Base-by-base conservation (phyloP, 768 basidiomycete species). In the Dacryopinax spathularia region DNA sequence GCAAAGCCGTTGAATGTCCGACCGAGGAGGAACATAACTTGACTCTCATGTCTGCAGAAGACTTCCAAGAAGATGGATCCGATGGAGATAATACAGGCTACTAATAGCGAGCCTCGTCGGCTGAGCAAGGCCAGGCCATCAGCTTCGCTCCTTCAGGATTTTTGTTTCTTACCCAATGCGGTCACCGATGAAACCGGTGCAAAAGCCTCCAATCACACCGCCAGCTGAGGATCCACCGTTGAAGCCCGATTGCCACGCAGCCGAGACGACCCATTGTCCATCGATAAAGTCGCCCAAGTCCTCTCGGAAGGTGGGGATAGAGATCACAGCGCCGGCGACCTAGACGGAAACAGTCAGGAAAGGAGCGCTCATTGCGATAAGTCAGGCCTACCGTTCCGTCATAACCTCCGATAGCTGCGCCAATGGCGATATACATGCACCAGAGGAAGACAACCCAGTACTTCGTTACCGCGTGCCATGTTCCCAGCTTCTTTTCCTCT, bases 391-490 rank as follows among this genome's bases (percentile, higher is more conserved):
- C 48, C 48, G 48, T 56, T 13, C 48, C 48, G 20, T 56, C 48
- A 29, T 56, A 56, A 29, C 48, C 48, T 56, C 48, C 48, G 48
- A 56, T 56, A 31, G 48, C 48, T 22, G 48, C 48, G 48, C 48
- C 48, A 18, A 56, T 56, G 22, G 48, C 25, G 48, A 56, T 56
- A 20, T 56, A 56, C 48, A 56, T 56, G 25, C 48, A 56, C 48
- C 48, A 56, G 13, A 56, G 20, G 25, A 56, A 56, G 48, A 56
- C 48, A 29, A 56, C 48, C 48, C 48, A 56, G 20, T 56, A 56
- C 29, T 56, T 56, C 13, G 22, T 56, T 7, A 56, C 48, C 6
- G 48, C 25, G 9, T 10, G 13, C 48, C 48, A 56, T 5, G 48
- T 56, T 5, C 25, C 22, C 5, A 56, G 48, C 48, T 56, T 25